These are phyloP conservation scores for Chlorella sorokiniana DNA, from an alignment of 139 green algal genomes.

Conservation along the genomic window DNA sequence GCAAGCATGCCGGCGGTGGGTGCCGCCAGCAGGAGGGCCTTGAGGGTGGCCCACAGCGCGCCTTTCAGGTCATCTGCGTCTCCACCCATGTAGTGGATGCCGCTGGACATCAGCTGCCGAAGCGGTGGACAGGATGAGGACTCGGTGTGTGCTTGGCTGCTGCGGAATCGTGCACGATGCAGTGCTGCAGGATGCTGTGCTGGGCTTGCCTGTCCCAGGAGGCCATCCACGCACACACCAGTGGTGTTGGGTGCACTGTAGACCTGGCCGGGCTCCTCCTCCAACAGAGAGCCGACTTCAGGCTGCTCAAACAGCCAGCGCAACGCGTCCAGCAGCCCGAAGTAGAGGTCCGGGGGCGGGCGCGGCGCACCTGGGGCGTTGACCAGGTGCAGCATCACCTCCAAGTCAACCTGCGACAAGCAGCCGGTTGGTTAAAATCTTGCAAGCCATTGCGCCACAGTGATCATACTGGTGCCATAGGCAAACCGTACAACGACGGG, in stretches of 20 bases:
- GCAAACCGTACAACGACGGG: too few relatives aligned
- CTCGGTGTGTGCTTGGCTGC: not conserved
- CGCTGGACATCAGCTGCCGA: not conserved
- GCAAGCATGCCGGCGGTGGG: not conserved
- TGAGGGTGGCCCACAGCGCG: not conserved
- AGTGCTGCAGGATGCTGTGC: too few relatives aligned
- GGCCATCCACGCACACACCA: too few relatives aligned
- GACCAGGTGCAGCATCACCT: not conserved
- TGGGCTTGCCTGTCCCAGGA: too few relatives aligned
- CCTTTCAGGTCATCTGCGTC: not conserved
- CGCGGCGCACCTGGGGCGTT: not conserved
- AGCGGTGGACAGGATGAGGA: not conserved
- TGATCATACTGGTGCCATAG: too few relatives aligned
- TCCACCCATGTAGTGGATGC: not conserved
- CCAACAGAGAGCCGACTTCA: not conserved
- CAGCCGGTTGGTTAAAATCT: too few relatives aligned
- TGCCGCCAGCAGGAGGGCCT: conserved; percentile 3
- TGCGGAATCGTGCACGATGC: too few relatives aligned
- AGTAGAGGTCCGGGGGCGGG: not conserved
- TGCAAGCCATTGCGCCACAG: too few relatives aligned
- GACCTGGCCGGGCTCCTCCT: not conserved
- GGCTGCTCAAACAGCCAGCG: not conserved
- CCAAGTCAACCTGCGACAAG: not conserved
- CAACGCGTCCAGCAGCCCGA: not conserved
- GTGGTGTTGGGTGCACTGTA: too few relatives aligned